These are phyloP conservation scores for Ustilago sp. DNA, from an alignment of 1,284 basidiomycete genomes.

Conservation along the genomic window DNA sequence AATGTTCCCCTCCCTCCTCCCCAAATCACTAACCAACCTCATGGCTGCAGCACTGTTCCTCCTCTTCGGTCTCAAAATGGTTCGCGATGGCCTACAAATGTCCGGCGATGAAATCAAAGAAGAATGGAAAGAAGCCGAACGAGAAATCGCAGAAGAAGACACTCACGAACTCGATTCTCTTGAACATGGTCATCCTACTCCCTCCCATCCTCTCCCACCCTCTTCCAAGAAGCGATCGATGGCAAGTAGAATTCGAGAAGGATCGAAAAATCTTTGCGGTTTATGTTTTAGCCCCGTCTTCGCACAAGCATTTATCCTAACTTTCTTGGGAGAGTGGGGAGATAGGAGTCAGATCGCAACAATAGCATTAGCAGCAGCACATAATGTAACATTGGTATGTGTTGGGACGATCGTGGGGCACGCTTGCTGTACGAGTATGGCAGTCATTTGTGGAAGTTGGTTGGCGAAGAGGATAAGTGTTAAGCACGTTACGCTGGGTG, in stretches of 20 bases:
- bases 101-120: conserved; percentile 70
- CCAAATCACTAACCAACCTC: conserved; percentile 77
- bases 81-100: conserved; percentile 59
- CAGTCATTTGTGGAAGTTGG: conserved; percentile 89
- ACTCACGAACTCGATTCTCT: conserved; percentile 76
- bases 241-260: conserved; percentile 72
- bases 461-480: conserved; percentile 72
- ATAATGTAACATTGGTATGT: conserved; percentile 84
- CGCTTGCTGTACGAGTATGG: conserved; percentile 85
- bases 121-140: conserved; percentile 80
- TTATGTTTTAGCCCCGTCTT: conserved; percentile 91
- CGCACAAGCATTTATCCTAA: conserved; percentile 92
- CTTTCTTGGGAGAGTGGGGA: conserved; percentile 98
- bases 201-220: not conserved
- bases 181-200: conserved; percentile 33
- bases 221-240: not conserved
- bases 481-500: conserved; percentile 79
- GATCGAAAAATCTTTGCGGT: conserved; percentile 83
- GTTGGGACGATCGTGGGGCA: conserved; percentile 92
- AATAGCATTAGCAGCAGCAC: conserved; percentile 93
- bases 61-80: conserved; percentile 63
- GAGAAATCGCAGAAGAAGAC: conserved; percentile 80
- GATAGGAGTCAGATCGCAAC: conserved; percentile 97
- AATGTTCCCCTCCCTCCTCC: conserved; percentile 63
- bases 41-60: conserved; percentile 76